A percentile compares a stretch with the other conserved stretches of the same genome.
Evolutionary conservation across 352 stramenopile genomes (phyloP).

Genomic region (Phytophthora vignae): DNA sequence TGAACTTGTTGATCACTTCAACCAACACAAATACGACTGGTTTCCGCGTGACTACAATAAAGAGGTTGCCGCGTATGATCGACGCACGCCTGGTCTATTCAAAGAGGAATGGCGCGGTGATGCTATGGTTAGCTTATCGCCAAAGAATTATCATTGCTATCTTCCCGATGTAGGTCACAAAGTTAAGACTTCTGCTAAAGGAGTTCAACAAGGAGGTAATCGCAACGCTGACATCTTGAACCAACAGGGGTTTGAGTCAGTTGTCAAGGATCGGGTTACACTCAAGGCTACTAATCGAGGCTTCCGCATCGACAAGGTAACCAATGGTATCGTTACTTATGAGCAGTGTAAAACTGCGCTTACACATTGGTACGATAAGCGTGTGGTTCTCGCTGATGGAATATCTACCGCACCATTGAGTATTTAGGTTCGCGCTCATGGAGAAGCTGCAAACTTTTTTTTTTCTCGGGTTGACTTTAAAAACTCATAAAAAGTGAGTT

Average conservation of each 20-base stretch:
- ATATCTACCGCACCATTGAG: neutral
- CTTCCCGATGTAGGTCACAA: neutral
- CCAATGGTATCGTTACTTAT: neutral
- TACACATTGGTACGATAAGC: neutral
- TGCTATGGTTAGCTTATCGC: too few relatives aligned
- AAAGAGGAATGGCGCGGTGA: too few relatives aligned
- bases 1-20: too few relatives aligned
- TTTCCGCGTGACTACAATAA: too few relatives aligned
- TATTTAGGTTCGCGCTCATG: neutral
- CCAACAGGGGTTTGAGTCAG: neutral
- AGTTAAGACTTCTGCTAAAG: neutral
- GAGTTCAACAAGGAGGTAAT: neutral
- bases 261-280: too few relatives aligned
- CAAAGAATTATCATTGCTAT: neutral
- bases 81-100: too few relatives aligned
- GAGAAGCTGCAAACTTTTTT: neutral
- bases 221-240: neutral
- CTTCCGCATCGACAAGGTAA: neutral
- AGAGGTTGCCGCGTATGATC: too few relatives aligned
- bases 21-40: too few relatives aligned
- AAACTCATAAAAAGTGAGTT: neutral
- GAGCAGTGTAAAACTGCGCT: neutral
- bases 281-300: neutral
- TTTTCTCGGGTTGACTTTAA: neutral
- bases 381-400: neutral